Base-by-base conservation (phyloP, 495 filamentous ascomycete genomes). In the Aspergillus olivimuriae region DNA sequence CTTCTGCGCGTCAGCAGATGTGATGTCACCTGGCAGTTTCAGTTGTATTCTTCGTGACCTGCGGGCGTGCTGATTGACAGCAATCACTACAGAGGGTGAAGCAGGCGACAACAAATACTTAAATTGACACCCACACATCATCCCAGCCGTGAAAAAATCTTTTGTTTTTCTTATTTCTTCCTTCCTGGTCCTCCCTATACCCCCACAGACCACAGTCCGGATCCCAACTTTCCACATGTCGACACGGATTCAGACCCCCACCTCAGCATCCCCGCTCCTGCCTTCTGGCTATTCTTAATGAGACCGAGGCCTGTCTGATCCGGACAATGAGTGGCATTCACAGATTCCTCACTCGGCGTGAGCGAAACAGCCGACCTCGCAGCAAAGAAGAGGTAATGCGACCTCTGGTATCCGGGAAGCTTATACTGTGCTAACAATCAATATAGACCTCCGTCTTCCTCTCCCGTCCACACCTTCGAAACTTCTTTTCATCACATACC, bases 341-440 rank as follows among this genome's bases (percentile, higher is more conserved):
- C 48, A 66, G 78, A 49, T 83, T 92, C 52, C 78, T 89, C 39
- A 88, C 82, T 40, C 76, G 82, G 50, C 77, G 86, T 34, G 86
- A 90, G 33, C 88, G 84, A 61, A 65, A 66, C 50, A 68, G 65
- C 19, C 62, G 66, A 47, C 65, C 74, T 56, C 56, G 51, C 39
- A 75, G 72, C 24, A 70, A 72, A 53, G 78, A 77, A 55, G 79
- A 70, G 61, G 66, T 70, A 61, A 17, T n/a, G n/a, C n/a, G n/a
- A n/a, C n/a, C n/a, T n/a, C n/a, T n/a, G n/a, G n/a, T n/a, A n/a
- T n/a, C n/a, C 15, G 9, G 11, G 1, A 6, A 32, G 39, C 23
- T 32, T 11, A 6, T 11, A 28, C 11, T 5, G 11, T 28, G 24
- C 11, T 28, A 28, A 28, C 11, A 28, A 6, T 11, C 11, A 6